Evolutionary conservation across 495 filamentous ascomycete species (phyloP), one percentile per base, ranked within the genome.

Genomic region (Aspergillus sclerotiicarbonarius): DNA sequence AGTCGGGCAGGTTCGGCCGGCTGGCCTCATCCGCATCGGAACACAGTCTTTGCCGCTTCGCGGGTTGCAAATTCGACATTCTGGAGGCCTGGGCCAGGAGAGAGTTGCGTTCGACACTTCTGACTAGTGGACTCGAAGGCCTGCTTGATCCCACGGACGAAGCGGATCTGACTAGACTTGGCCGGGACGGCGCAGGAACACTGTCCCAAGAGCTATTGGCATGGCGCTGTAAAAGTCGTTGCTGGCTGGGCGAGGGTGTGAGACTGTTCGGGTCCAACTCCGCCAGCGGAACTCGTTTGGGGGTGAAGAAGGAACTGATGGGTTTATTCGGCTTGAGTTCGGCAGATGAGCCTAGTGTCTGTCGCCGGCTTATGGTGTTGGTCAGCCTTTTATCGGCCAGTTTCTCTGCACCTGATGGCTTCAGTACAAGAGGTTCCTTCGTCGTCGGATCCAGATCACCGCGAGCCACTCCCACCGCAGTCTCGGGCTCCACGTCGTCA

Each of bases 391-490:
- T 71, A 51, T 67, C 61, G 48, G 63, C 63, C 12, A 55, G 32
- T 62, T 62, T 75, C 57, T 54, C 61, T 51, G 66, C 46, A 33
- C 49, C 53, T 25, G 61, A 19, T 13, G 72, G 71, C 54, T 73
- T 73, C 48, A 78, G 29, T n/a, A 61, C 54, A 54, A 96, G 87
- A 3, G 78, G 80, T 46, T 86, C 66, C 70, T 96, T 97, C 15
- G 91, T 95, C 58, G 91, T 92, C 15, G 94, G 94, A 69, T 98
- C 87, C 29, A 97, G 71, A 58, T 97, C 89, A 20, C 94, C 94
- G 12, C 60, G 68, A n/a, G 93, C 90, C 55, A 99, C 88, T 5
- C 85, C 85, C 59, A 78, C 73, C 3, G 94, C 92, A 63, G 91
- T 69, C 37, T 85, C 76, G 4, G 82, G 74, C 31, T 89, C 86